A percentile compares a stretch with the other conserved stretches of the same genome.
These are phyloP conservation scores for Bruguiera parviflora DNA, from an alignment of 345 rosid genomes.

Conservation along the genomic window DNA sequence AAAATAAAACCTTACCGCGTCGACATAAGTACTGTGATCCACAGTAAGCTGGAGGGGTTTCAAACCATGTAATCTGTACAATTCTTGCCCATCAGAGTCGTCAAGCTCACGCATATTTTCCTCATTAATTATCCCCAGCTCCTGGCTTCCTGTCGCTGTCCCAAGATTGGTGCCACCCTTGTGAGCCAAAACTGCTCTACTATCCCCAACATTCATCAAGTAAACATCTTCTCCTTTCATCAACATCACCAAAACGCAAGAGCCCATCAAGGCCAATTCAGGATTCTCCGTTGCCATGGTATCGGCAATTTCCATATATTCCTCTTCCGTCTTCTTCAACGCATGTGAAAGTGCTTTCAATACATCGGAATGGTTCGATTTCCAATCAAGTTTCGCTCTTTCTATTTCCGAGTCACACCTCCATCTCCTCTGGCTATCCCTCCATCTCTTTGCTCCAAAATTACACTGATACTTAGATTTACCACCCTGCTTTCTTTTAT, in stretches of 20 bases:
- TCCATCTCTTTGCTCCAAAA: slow-evolving; percentile 49
- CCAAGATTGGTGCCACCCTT: slow-evolving; percentile 35
- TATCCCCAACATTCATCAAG: slow-evolving; percentile 89
- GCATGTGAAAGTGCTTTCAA: slow-evolving; percentile 60
- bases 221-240: slow-evolving; percentile 92
- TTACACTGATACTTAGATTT: slow-evolving; percentile 18
- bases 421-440: slow-evolving; percentile 74
- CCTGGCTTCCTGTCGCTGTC: slow-evolving; percentile 50
- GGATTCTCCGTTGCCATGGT: slow-evolving; percentile 67
- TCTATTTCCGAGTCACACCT: slow-evolving; percentile 73
- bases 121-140: slow-evolving; percentile 50
- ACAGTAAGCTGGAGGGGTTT: slow-evolving; percentile 61
- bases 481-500: slow-evolving; percentile 16
- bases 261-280: slow-evolving; percentile 88
- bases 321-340: slow-evolving; percentile 65
- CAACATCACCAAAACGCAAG: slow-evolving; percentile 80
- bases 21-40: slow-evolving; percentile 76
- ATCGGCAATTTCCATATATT: slow-evolving; percentile 58
- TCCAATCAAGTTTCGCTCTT: slow-evolving; percentile 62
- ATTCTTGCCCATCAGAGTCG: slow-evolving; percentile 8
- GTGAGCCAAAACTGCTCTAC: slow-evolving; percentile 69
- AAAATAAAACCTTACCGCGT: slow-evolving; percentile 46
- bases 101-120: slow-evolving; percentile 15
- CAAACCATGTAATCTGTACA: slow-evolving; percentile 30
- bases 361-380: slow-evolving; percentile 57